phyloP scores from a whole-genome alignment of 164 flowering plant genomes.

The Tetrastigma voinierianum region DNA sequence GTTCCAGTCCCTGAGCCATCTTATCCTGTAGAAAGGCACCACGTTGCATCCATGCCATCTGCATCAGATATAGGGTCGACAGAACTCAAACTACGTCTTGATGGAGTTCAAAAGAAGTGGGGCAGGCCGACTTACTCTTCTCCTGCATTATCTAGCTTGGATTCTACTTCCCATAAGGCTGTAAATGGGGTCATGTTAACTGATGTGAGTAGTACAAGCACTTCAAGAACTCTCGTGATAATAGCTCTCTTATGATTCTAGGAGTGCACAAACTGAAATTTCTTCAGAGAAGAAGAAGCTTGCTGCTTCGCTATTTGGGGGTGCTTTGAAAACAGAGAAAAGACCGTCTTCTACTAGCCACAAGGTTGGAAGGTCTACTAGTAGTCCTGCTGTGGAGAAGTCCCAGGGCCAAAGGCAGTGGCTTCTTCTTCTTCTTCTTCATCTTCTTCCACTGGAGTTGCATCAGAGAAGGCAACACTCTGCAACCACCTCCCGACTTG shows the following conservation, averaged over 20 bases:
- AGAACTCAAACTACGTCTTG: constrained; percentile 76
- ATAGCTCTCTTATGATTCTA: constrained; percentile 48
- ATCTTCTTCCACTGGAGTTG: constrained; percentile 20
- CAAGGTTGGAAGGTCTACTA: constrained; percentile 40
- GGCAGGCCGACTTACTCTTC: constrained; percentile 73
- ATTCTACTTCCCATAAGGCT: constrained; percentile 21
- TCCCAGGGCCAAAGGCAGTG: constrained; percentile 24
- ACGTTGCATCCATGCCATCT: constrained; percentile 30
- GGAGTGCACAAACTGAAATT: constrained; percentile 56
- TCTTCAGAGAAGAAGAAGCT: constrained; percentile 85
- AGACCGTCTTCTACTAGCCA: constrained; percentile 48
- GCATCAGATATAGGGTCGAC: constrained; percentile 39
- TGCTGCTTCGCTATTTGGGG: constrained; percentile 97
- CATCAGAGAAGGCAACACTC: constrained; percentile 28
- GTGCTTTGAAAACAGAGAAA: constrained; percentile 59
- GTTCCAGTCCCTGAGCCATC: constrained; percentile 61
- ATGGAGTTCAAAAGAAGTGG: constrained; percentile 98
- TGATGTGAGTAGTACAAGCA: constrained; percentile 28
- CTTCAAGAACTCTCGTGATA: constrained; percentile 43
- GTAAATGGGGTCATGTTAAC: constrained; percentile 22
- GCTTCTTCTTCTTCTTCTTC: constrained; percentile 13
- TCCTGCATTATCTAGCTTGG: constrained; percentile 49
- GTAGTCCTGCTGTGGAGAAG: constrained; percentile 31
- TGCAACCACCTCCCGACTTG: constrained; percentile 76
- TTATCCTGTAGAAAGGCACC: constrained; percentile 44